Conservation (phyloP, 345 rosid species). For the Litchi chinensis region DNA sequence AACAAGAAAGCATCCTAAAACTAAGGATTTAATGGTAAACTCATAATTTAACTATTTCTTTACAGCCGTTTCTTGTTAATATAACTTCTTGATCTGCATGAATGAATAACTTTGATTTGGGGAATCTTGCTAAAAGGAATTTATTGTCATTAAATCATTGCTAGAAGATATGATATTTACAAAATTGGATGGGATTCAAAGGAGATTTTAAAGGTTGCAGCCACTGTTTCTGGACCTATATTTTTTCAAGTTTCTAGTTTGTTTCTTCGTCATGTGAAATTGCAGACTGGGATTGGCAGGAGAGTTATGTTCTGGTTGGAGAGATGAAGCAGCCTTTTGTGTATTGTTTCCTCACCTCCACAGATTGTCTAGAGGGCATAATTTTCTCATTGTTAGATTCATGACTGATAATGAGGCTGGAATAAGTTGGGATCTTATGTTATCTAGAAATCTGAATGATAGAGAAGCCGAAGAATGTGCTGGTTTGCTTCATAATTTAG, state of each 20-base stretch:
- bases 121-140: neutral
- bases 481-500: neutral
- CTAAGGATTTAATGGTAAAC: constrained; percentile 74
- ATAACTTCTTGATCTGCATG: neutral
- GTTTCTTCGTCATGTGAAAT: neutral
- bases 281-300: neutral
- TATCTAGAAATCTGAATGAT: neutral
- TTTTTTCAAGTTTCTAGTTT: neutral
- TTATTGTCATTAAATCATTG: neutral
- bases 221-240: neutral
- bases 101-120: neutral
- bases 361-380: neutral
- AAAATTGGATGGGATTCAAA: neutral
- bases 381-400: neutral
- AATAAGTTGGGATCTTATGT: too few species aligned
- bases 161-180: neutral
- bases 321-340: neutral
- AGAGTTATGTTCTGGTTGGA: neutral
- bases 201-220: neutral
- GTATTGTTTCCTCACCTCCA: too few species aligned
- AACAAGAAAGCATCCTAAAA: constrained; percentile 76
- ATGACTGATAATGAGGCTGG: neutral
- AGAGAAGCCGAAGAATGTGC: neutral
- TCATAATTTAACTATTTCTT: constrained; percentile 10
- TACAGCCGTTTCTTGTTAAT: neutral